Evolutionary conservation across 2,329 filamentous ascomycete genomes (phyloP).

Genomic region (Cytospora chrysosperma): DNA sequence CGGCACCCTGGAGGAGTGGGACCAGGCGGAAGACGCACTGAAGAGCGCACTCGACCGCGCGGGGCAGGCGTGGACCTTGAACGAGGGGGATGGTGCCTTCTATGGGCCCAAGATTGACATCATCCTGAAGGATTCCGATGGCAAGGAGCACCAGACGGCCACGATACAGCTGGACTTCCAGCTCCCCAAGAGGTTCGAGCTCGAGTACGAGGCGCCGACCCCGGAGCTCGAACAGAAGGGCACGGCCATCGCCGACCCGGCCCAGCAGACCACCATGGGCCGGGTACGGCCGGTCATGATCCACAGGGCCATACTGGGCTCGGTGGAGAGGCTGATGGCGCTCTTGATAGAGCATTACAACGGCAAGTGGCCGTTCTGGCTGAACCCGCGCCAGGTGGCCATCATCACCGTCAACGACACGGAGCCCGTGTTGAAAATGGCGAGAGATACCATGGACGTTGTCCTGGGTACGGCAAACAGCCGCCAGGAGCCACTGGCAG

Average conservation of each 20-base stretch:
- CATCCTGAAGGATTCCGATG: conserved; percentile 73
- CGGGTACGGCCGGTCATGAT: conserved; percentile 74
- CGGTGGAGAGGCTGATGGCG: conserved; percentile 81
- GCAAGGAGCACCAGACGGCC: conserved; percentile 85
- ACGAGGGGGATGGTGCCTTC: conserved; percentile 82
- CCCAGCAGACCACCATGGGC: conserved; percentile 51
- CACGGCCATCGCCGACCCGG: conserved; percentile 48
- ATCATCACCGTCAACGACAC: conserved; percentile 71
- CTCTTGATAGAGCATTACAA: conserved; percentile 80
- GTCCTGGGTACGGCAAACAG: conserved; percentile 47
- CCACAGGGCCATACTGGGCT: conserved; percentile 81
- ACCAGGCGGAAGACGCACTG: conserved; percentile 66
- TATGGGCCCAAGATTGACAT: conserved; percentile 94
- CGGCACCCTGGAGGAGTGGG: conserved; percentile 67
- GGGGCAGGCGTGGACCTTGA: conserved; percentile 69
- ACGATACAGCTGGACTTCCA: conserved; percentile 91
- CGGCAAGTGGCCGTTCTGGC: conserved; percentile 83
- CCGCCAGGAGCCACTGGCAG: conserved; percentile 31
- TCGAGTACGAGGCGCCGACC: conserved; percentile 71
- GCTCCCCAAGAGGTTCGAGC: conserved; percentile 75
- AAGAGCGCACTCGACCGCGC: conserved; percentile 61
- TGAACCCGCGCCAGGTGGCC: conserved; percentile 75
- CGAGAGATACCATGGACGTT: conserved; percentile 46
- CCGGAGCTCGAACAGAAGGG: conserved; percentile 59
- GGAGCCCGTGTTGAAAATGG: conserved; percentile 51